Evolutionary conservation across 208 protist genomes (phyloP), one percentile per base, ranked within the genome.

Genomic region (Novymonas esmeraldas): DNA sequence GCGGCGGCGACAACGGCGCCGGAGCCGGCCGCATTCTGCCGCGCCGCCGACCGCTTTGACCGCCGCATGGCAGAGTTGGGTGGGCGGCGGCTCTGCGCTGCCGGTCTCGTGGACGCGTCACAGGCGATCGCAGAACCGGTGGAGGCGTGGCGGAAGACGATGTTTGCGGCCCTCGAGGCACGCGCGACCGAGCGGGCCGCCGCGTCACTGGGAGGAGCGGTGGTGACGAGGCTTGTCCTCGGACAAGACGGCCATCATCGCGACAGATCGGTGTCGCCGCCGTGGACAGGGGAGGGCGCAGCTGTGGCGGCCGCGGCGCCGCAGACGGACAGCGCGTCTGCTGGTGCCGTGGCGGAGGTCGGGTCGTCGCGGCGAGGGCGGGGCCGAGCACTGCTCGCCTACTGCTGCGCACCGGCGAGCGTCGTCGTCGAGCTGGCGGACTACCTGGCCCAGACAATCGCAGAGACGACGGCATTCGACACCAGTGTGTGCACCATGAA

Each of bases 21-120:
- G 20, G 85, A 86, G 55, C 64, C 79, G 2, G 11, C 50, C 16
- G 56, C 65, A 3, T 85, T 70, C 61, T 82, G 80, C 48, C 49
- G 57, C 13, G 70, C 80, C 22, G 80, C 70, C 3, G 54, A 58
- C 2, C 61, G 49, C 34, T 76, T 82, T 14, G 80, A 82, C 46
- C 57, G 45, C 6, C 76, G 80, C n/a, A 55, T 82, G 66, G 66
- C 14, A 0, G 62, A 70, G 55, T 57, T 87, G 13, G 81, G 81
- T 34, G 77, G 70, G 3, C 13, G 49, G 24, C 78, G 78, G 0
- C 42, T 87, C 34, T 79, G 64, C 42, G 67, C 68, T 39, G 64
- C 62, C 0, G 62, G 45, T 46, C 50, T 33, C 22, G 51, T 56
- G 48, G 58, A 72, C 57, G 57, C 58, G 29, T 45, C 66, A 24